Evolutionary conservation across 768 basidiomycete species (phyloP).

Genomic region (Bullera alba): DNA sequence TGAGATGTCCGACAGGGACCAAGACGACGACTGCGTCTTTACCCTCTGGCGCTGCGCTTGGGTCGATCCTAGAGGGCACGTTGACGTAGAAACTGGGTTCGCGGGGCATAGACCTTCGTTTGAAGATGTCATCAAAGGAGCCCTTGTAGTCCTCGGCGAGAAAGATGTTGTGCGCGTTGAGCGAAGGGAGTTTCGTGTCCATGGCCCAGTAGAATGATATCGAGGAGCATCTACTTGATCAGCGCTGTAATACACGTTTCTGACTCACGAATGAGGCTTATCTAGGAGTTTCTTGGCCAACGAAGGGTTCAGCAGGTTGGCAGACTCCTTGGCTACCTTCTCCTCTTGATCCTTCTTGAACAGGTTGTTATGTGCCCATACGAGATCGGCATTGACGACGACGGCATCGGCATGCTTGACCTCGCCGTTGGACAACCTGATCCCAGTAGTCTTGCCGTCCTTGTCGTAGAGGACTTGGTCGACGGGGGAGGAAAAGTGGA

Average conservation of each 20-base stretch:
- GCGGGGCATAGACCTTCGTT: slow-evolving; percentile 46
- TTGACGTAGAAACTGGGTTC: slow-evolving; percentile 51
- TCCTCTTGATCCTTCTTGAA: slow-evolving; percentile 21
- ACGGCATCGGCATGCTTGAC: slow-evolving; percentile 44
- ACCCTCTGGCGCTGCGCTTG: slow-evolving; percentile 47
- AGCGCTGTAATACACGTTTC: background rate
- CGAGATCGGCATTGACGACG: slow-evolving; percentile 49
- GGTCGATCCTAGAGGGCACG: slow-evolving; percentile 47
- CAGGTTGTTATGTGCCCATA: slow-evolving; percentile 48
- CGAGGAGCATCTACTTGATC: slow-evolving; percentile 42
- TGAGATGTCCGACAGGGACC: slow-evolving; percentile 48
- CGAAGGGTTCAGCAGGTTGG: slow-evolving; percentile 22
- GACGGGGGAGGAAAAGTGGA: slow-evolving; percentile 46
- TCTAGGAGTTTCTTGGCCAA: slow-evolving; percentile 28
- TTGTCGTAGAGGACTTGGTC: slow-evolving; percentile 39
- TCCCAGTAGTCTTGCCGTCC: slow-evolving; percentile 42
- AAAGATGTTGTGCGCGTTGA: slow-evolving; percentile 50
- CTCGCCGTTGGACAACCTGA: slow-evolving; percentile 41
- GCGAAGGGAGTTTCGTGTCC: slow-evolving; percentile 38
- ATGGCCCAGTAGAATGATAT: slow-evolving; percentile 51
- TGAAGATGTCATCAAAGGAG: slow-evolving; percentile 50
- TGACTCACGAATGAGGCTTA: slow-evolving; percentile 39
- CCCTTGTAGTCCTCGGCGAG: slow-evolving; percentile 49
- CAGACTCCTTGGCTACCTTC: background rate
- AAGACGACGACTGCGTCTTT: slow-evolving; percentile 48